Conservation (phyloP, 106 monocot genomes). For the Chionographis japonica region DNA sequence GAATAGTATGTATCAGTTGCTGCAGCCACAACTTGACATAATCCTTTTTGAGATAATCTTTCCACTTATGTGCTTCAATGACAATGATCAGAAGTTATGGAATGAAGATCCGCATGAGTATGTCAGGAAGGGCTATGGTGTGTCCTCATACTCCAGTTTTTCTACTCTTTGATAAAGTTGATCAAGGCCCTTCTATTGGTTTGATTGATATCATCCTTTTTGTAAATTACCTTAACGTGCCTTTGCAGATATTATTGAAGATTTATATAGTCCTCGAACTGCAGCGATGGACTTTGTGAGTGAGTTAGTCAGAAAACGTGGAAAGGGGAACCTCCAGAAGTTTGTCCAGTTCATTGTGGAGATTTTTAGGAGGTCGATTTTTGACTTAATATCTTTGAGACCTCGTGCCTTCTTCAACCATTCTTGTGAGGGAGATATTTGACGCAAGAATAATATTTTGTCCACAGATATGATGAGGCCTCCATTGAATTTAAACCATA, state of each 20-base stretch:
- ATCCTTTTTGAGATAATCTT: slow-evolving; percentile 97
- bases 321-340: slow-evolving; percentile 82
- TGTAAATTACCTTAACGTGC: neutral
- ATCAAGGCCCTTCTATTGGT: neutral
- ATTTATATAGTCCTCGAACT: slow-evolving; percentile 95
- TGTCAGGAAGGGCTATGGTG: slow-evolving; percentile 98
- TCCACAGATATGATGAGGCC: slow-evolving; percentile 74
- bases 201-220: slow-evolving; percentile 5
- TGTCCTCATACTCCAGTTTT: slow-evolving; percentile 11
- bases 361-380: slow-evolving; percentile 63
- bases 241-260: slow-evolving; percentile 90
- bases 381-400: no score
- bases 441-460: neutral
- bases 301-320: slow-evolving; percentile 93
- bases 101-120: slow-evolving; percentile 99
- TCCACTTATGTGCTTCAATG: slow-evolving; percentile 95
- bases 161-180: neutral
- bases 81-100: slow-evolving; percentile 90
- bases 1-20: slow-evolving; percentile 73
- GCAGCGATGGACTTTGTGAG: slow-evolving; percentile 99
- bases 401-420: neutral
- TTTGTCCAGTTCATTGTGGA: slow-evolving; percentile 88
- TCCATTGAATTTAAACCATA: slow-evolving; percentile 65
- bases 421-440: neutral
- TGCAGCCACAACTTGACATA: slow-evolving; percentile 76